phyloP scores from a whole-genome alignment of 139 green algal genomes.

The Cymbomonas tetramitiformis region DNA sequence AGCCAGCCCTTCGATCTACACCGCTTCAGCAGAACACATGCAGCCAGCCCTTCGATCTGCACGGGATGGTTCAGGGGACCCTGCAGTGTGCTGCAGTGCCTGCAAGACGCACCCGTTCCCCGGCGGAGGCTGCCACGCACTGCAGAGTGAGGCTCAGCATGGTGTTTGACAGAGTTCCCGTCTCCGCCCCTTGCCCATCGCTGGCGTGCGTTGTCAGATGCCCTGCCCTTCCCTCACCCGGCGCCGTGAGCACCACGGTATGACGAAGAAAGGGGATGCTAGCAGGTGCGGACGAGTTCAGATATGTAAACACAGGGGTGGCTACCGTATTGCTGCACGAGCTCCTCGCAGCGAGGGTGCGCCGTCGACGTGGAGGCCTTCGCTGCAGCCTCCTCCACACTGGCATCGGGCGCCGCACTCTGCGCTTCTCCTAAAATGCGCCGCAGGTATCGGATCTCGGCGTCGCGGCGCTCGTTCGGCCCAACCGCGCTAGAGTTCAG shows the following conservation, averaged over 20 bases:
- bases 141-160: background rate
- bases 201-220: slow-evolving; percentile 3
- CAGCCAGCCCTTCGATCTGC: too few species aligned
- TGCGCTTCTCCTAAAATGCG: background rate
- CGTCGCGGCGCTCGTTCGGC: background rate
- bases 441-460: slow-evolving; percentile 13
- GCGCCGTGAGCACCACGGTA: too few species aligned
- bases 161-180: background rate
- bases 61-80: too few species aligned
- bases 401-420: background rate
- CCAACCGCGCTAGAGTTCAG: background rate
- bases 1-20: too few species aligned
- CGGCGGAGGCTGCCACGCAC: background rate
- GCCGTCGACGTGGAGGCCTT: background rate
- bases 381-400: background rate
- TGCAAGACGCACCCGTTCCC: too few species aligned
- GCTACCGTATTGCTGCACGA: too few species aligned
- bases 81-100: too few species aligned
- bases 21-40: too few species aligned
- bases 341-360: background rate
- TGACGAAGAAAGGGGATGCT: too few species aligned
- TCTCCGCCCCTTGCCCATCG: background rate
- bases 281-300: too few species aligned
- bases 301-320: too few species aligned
- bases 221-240: too few species aligned